These are phyloP conservation scores for Candida freyschussii DNA, from an alignment of 1,139 yeast genomes.

Conservation along the genomic window DNA sequence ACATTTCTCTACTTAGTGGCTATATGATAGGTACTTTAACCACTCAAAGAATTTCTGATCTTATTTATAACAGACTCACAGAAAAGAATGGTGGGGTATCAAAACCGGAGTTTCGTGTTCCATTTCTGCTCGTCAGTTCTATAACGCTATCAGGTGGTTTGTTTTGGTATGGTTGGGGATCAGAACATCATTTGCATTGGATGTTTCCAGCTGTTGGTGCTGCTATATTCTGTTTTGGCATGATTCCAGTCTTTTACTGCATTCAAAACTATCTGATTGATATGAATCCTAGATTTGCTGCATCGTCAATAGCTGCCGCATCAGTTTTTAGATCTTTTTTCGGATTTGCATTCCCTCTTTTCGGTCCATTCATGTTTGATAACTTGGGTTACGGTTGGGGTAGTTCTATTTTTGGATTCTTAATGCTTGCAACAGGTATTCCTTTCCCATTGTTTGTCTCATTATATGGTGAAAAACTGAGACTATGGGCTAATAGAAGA, in stretches of 20 bases:
- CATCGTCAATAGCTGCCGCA: conserved; percentile 57
- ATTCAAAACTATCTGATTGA: conserved; percentile 60
- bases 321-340: conserved; percentile 55
- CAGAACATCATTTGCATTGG: conserved; percentile 46
- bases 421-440: conserved; percentile 51
- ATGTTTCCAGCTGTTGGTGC: conserved; percentile 55
- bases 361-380: conserved; percentile 41
- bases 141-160: conserved; percentile 47
- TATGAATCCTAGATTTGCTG: conserved; percentile 61
- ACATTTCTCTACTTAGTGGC: conserved; percentile 50
- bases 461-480: conserved; percentile 49
- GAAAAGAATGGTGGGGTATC: conserved; percentile 44
- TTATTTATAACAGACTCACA: conserved; percentile 33
- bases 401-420: conserved; percentile 52
- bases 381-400: conserved; percentile 61
- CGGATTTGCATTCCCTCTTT: conserved; percentile 53
- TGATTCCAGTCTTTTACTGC: conserved; percentile 53
- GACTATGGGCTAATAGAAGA: conserved; percentile 51
- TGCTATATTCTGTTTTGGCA: conserved; percentile 47
- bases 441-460: conserved; percentile 60
- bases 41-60: conserved; percentile 42
- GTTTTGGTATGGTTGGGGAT: conserved; percentile 64
- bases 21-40: conserved; percentile 40
- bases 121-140: conserved; percentile 41
- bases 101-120: conserved; percentile 53